Evolutionary conservation across 305 asterid genomes (phyloP), one percentile per base, ranked within the genome.

Genomic region (Solanum chacoense): DNA sequence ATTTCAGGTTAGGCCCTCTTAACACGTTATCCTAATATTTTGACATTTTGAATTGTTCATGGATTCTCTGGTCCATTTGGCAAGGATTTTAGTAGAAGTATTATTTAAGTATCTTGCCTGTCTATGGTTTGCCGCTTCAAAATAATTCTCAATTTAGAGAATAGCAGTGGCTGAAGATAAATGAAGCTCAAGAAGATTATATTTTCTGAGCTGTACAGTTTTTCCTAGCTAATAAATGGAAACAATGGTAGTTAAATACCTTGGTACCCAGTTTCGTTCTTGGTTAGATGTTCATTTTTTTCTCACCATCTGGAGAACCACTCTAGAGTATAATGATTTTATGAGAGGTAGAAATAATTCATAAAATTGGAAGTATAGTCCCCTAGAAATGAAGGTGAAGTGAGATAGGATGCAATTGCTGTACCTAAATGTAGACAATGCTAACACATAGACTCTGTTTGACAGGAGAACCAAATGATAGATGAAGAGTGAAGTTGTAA

Each of bases 1-100:
- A 93, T 92, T 97, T 97, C 95, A 93, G 99, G 98, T 93, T 72
- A 78, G 92, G 69, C 8, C 40, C 87, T 84, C 88, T 85, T 50
- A 50, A 84, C 81, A 42, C 65, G 65, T n/a, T 26, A 18, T 20
- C 69, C 74, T 63, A 34, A 40, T 36, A 32, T 8, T 50, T 85
- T 71, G 40, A 36, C 80, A 37, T 55, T 73, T 42, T 13, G 85
- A 18, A 81, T 45, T 45, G 18, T 81, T 45, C 71, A 34, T 76
- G 74, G 34, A 83, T 84, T 71, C 31, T 45, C 29, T 13, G 85
- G 89, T 88, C 73, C 38, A 42, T 45, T 79, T 20, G 37, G 28
- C 22, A 26, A 85, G 81, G 86, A 42, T 63, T 71, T 88, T 35
- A 42, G 86, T 59, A 81, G n/a, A 9, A 16, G 28, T 42, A 67